Percentiles rank a stretch among this genome's conserved stretches.
Evolutionary conservation across 1,284 basidiomycete species (phyloP).

Genomic region (Mycena sp.): DNA sequence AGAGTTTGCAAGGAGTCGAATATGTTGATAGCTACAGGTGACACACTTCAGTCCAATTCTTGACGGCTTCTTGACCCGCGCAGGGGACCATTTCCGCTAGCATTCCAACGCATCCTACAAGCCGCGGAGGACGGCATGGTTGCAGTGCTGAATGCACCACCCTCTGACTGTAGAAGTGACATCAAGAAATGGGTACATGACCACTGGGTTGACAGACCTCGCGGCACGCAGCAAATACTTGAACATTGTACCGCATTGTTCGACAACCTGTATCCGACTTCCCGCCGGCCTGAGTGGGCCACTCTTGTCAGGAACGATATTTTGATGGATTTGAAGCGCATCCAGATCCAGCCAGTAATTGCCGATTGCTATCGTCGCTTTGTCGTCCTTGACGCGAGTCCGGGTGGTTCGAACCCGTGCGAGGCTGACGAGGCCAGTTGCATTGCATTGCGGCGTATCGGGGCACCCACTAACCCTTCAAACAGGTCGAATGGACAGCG

Average conservation of each 20-base stretch:
- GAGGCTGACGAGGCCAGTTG: too few species aligned
- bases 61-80: not conserved
- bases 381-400: slow-evolving; percentile 2
- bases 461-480: too few species aligned
- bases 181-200: not conserved
- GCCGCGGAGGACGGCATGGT: slow-evolving; percentile 2
- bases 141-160: slow-evolving; percentile 1
- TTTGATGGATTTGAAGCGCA: slow-evolving; percentile 5
- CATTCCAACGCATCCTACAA: not conserved
- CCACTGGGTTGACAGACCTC: not conserved
- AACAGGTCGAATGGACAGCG: too few species aligned
- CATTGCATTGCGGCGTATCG: too few species aligned
- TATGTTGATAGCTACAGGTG: not conserved
- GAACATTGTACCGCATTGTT: not conserved
- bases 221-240: not conserved
- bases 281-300: not conserved
- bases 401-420: too few species aligned
- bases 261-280: not conserved
- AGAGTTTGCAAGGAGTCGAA: too few species aligned
- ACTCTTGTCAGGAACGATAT: not conserved
- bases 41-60: not conserved
- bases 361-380: slow-evolving; percentile 11
- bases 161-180: not conserved
- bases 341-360: slow-evolving; percentile 16
- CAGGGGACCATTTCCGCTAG: not conserved